Evolutionary conservation across 2,329 filamentous ascomycete species (phyloP).

Genomic region (Venturia nashicola): DNA sequence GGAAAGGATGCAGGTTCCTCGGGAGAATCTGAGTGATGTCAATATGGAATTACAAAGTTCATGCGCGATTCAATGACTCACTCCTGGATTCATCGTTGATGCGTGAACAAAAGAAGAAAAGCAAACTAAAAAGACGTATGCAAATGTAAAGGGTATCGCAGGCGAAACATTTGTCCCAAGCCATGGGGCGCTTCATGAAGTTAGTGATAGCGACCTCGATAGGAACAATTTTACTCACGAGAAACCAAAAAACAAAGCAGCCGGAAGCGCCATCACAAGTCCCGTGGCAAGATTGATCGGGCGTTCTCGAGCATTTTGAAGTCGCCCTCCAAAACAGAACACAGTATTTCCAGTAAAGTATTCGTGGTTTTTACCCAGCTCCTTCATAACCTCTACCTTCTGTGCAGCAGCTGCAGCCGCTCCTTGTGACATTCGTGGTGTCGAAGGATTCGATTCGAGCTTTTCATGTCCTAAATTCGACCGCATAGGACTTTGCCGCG

Average conservation of each 20-base stretch:
- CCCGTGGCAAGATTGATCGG: slow-evolving; percentile 86
- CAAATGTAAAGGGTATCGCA: slow-evolving; percentile 79
- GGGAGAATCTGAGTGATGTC: slow-evolving; percentile 61
- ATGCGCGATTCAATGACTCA: slow-evolving; percentile 39
- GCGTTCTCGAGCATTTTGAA: slow-evolving; percentile 77
- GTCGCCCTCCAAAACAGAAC: slow-evolving; percentile 74
- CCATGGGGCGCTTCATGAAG: slow-evolving; percentile 51
- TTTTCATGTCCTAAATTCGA: slow-evolving; percentile 57
- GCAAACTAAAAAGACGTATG: slow-evolving; percentile 81
- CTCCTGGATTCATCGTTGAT: slow-evolving; percentile 82
- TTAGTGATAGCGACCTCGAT: slow-evolving; percentile 13
- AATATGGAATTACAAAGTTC: slow-evolving; percentile 1
- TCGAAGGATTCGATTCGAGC: slow-evolving; percentile 68
- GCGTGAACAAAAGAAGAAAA: slow-evolving; percentile 91
- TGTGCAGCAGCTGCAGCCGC: slow-evolving; percentile 36
- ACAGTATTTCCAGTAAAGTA: slow-evolving; percentile 91
- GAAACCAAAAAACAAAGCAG: slow-evolving; percentile 71
- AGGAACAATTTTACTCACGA: slow-evolving; percentile 39
- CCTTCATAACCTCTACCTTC: slow-evolving; percentile 29
- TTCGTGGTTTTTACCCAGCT: slow-evolving; percentile 64
- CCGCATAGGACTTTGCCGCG: slow-evolving; percentile 38
- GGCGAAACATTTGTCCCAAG: slow-evolving; percentile 79
- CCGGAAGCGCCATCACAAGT: slow-evolving; percentile 65
- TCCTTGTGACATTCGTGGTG: slow-evolving; percentile 38
- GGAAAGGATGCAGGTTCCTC: slow-evolving; percentile 80